These are phyloP conservation scores for Vigna radiata DNA, from an alignment of 306 rosid genomes.

Conservation along the genomic window DNA sequence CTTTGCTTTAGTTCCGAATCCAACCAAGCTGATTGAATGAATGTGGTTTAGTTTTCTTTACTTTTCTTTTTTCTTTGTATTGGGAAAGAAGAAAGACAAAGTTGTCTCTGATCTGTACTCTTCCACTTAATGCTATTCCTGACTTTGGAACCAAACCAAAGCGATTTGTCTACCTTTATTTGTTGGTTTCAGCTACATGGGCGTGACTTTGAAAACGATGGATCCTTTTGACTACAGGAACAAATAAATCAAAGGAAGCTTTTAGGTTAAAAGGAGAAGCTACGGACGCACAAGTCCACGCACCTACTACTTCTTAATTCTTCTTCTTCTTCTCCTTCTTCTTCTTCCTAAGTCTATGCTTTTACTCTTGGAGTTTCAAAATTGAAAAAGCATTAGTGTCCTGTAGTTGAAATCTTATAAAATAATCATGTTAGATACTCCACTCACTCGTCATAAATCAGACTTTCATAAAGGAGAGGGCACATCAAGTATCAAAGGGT, in stretches of 20 bases:
- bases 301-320: constrained; percentile 43
- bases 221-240: constrained; percentile 57
- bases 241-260: constrained; percentile 53
- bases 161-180: constrained; percentile 52
- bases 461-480: constrained; percentile 37
- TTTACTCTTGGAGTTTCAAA: constrained; percentile 35
- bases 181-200: constrained; percentile 48
- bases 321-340: constrained; percentile 25
- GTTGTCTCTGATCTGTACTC: constrained; percentile 65
- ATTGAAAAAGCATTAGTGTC: constrained; percentile 41
- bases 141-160: constrained; percentile 61
- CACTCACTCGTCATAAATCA: constrained; percentile 37
- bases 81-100: constrained; percentile 86
- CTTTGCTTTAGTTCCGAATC: constrained; percentile 38
- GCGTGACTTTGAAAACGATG: constrained; percentile 52
- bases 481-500: constrained; percentile 51
- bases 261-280: constrained; percentile 82
- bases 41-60: constrained; percentile 53
- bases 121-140: constrained; percentile 53
- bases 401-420: constrained; percentile 39
- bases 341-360: constrained; percentile 38
- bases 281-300: constrained; percentile 87
- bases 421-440: constrained; percentile 39
- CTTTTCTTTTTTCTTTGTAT: constrained; percentile 56
- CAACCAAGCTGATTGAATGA: constrained; percentile 39